phyloP scores from a whole-genome alignment of 2,329 filamentous ascomycete genomes.

The Fusarium nygamai region DNA sequence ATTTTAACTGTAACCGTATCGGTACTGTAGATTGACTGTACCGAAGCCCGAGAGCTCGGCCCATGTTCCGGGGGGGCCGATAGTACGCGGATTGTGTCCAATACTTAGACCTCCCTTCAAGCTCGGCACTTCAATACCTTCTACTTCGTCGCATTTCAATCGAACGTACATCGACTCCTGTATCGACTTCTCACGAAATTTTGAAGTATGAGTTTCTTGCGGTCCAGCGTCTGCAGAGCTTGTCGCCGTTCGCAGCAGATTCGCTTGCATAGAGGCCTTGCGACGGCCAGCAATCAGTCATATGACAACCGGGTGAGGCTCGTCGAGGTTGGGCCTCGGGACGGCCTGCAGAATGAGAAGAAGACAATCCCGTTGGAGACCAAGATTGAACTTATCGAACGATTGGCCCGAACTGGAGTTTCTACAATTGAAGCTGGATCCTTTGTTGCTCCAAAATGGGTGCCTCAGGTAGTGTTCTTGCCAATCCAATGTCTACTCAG shows the following conservation, averaged over 20 bases:
- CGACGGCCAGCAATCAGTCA: conserved; percentile 50
- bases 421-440: conserved; percentile 82
- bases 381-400: conserved; percentile 80
- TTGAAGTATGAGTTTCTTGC: conserved; percentile 48
- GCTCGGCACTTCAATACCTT: conserved; percentile 16
- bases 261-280: conserved; percentile 49
- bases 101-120: conserved; percentile 21
- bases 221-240: conserved; percentile 52
- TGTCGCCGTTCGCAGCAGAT: conserved; percentile 49
- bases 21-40: conserved; percentile 6
- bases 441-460: conserved; percentile 86
- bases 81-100: conserved; percentile 42
- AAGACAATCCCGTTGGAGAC: conserved; percentile 73
- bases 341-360: conserved; percentile 90
- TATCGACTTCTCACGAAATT: not conserved
- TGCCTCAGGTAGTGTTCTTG: conserved; percentile 72
- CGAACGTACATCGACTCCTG: not conserved
- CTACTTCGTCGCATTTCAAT: conserved; percentile 13
- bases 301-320: conserved; percentile 66
- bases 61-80: conserved; percentile 41
- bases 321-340: conserved; percentile 85
- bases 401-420: conserved; percentile 74
- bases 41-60: conserved; percentile 34
- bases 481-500: not conserved
- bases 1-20: not conserved